phyloP scores from a whole-genome alignment of 768 basidiomycete species.

The Tricholoma furcatifolium region DNA sequence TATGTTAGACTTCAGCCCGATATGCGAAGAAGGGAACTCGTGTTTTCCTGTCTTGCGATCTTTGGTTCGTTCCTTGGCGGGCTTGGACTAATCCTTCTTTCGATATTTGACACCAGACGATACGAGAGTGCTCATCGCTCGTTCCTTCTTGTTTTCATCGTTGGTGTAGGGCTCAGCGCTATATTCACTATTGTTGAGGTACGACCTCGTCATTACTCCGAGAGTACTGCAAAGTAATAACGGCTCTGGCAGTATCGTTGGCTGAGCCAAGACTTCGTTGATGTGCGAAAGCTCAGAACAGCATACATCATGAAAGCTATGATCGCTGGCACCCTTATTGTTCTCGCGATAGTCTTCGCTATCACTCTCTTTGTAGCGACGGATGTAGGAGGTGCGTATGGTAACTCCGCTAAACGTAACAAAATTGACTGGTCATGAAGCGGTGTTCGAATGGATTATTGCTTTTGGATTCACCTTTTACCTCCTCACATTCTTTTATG shows the following conservation, averaged over 20 bases:
- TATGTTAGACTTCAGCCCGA: constrained; percentile 52
- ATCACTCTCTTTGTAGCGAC: constrained; percentile 42
- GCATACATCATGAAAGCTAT: constrained; percentile 64
- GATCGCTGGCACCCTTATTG: constrained; percentile 57
- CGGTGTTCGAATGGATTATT: constrained; percentile 75
- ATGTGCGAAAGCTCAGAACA: constrained; percentile 40
- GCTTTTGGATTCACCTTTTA: constrained; percentile 73
- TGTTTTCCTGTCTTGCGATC: constrained; percentile 57
- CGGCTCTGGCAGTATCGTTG: constrained; percentile 50
- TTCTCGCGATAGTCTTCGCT: constrained; percentile 63
- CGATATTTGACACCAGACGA: constrained; percentile 67
- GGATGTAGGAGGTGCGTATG: constrained; percentile 48
- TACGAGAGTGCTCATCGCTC: constrained; percentile 49
- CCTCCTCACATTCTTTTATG: constrained; percentile 69
- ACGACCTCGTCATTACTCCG: constrained; percentile 3
- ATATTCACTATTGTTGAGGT: constrained; percentile 76
- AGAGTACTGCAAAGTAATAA: not conserved
- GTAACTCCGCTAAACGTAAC: not conserved
- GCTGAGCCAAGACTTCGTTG: constrained; percentile 56
- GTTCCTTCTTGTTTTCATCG: constrained; percentile 71
- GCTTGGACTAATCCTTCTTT: constrained; percentile 62
- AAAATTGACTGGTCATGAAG: constrained; percentile 26
- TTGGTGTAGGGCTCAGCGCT: constrained; percentile 69
- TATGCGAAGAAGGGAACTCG: constrained; percentile 54
- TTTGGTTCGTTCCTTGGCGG: constrained; percentile 62